phyloP scores from a whole-genome alignment of 2,329 filamentous ascomycete genomes.

The Akanthomyces uredinophilus region DNA sequence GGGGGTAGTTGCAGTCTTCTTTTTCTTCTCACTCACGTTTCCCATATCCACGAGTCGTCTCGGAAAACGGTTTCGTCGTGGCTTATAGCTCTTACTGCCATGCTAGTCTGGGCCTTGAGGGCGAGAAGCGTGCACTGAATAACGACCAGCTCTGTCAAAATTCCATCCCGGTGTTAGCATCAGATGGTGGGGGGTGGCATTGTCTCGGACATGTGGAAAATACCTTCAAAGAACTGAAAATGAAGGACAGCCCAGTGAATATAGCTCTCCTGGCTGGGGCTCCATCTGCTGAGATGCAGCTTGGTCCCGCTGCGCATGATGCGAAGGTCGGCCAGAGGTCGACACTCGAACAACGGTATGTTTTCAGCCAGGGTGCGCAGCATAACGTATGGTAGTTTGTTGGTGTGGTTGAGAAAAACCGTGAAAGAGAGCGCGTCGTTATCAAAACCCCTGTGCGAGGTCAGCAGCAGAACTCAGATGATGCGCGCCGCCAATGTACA shows the following conservation, averaged over 20 bases:
- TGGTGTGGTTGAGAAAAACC: conserved; percentile 42
- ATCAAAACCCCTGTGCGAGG: conserved; percentile 43
- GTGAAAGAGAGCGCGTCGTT: conserved; percentile 50
- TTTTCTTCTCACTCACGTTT: not conserved
- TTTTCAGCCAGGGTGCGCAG: conserved; percentile 39
- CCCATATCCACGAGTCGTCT: conserved; percentile 3
- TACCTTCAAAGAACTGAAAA: conserved; percentile 12
- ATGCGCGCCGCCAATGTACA: conserved; percentile 5
- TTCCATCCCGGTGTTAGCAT: not conserved
- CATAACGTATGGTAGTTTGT: conserved; percentile 43
- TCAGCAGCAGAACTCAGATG: not conserved
- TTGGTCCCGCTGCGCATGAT: conserved; percentile 6
- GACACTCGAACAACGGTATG: conserved; percentile 42
- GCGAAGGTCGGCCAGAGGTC: conserved; percentile 34
- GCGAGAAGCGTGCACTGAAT: conserved; percentile 10
- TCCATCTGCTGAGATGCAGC: conserved; percentile 8
- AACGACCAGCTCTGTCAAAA: conserved; percentile 8
- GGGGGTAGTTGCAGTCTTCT: no score
- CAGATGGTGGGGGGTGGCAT: not conserved
- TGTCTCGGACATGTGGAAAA: not conserved
- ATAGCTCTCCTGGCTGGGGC: not conserved
- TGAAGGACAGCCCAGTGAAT: conserved; percentile 8
- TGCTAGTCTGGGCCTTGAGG: conserved; percentile 8
- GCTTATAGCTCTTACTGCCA: not conserved
- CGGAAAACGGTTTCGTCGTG: not conserved